A percentile compares a stretch with the other conserved stretches of the same genome.
These are phyloP conservation scores for Metarhizium humberi DNA, from an alignment of 2,329 filamentous ascomycete genomes.

Conservation along the genomic window DNA sequence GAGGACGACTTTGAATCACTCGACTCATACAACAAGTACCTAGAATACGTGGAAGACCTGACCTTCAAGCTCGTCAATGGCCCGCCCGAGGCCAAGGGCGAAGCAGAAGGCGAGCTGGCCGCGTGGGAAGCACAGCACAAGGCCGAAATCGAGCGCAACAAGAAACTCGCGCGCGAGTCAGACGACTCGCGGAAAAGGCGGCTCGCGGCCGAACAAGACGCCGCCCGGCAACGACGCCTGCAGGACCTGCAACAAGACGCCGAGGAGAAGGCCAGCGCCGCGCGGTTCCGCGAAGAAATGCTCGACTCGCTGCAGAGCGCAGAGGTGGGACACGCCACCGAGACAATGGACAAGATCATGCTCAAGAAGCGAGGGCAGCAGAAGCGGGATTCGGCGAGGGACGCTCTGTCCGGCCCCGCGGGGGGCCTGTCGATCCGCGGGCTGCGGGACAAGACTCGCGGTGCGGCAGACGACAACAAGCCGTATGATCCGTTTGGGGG, in stretches of 20 bases:
- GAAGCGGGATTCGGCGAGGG: conserved; percentile 23
- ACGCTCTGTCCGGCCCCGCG: conserved; percentile 19
- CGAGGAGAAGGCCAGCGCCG: conserved; percentile 55
- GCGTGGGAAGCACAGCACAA: conserved; percentile 67
- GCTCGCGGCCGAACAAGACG: conserved; percentile 58
- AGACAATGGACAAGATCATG: conserved; percentile 50
- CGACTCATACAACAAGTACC: conserved; percentile 82
- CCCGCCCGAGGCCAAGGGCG: conserved; percentile 49
- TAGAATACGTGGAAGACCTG: conserved; percentile 84
- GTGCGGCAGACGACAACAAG: conserved; percentile 43
- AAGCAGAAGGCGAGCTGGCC: conserved; percentile 34
- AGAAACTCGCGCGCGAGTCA: conserved; percentile 43
- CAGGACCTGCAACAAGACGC: conserved; percentile 60
- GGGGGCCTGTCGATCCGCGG: conserved; percentile 61
- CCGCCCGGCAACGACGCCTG: conserved; percentile 47
- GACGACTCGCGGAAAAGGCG: conserved; percentile 42
- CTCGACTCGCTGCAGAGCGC: conserved; percentile 60
- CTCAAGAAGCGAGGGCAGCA: conserved; percentile 64
- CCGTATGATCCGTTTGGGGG: conserved; percentile 88
- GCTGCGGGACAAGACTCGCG: conserved; percentile 53
- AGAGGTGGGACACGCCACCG: conserved; percentile 48
- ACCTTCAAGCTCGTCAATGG: conserved; percentile 80
- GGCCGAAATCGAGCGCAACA: conserved; percentile 56
- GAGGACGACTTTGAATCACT: conserved; percentile 88
- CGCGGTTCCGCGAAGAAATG: conserved; percentile 57